A percentile compares a stretch with the other conserved stretches of the same genome.
Conservation (phyloP, 306 rosid species). For the Hippophae gyantsensis region DNA sequence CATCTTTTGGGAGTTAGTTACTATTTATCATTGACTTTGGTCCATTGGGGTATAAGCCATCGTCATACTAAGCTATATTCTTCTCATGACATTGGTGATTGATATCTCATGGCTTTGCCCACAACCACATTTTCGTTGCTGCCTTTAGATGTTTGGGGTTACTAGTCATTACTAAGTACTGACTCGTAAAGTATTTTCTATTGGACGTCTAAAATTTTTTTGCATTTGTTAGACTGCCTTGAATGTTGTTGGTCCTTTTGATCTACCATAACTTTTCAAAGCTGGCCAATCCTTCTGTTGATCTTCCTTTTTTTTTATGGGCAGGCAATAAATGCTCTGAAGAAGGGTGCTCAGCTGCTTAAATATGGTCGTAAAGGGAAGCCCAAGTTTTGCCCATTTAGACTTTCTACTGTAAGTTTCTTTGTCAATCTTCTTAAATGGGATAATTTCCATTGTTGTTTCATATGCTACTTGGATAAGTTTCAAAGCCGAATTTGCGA, state of each 20-base stretch:
- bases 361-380: conserved; percentile 99
- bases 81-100: too few relatives aligned
- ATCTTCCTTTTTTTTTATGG: conserved; percentile 11
- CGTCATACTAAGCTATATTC: too few relatives aligned
- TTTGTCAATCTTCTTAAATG: conserved; percentile 10
- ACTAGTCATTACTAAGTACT: too few relatives aligned
- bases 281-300: conserved; percentile 10
- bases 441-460: background rate
- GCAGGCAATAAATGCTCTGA: conserved; percentile 78
- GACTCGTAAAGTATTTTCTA: too few relatives aligned
- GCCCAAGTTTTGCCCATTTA: conserved; percentile 91
- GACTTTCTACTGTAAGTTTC: conserved; percentile 73
- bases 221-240: too few relatives aligned
- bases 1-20: background rate
- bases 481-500: background rate
- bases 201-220: too few relatives aligned
- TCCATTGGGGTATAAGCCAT: too few relatives aligned
- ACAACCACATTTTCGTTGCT: too few relatives aligned
- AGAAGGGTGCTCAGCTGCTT: conserved; percentile 90
- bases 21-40: background rate
- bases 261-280: conserved; percentile 1
- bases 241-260: background rate
- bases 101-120: too few relatives aligned
- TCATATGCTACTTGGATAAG: background rate
- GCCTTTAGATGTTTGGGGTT: too few relatives aligned